Conservation (phyloP, 139 green algal genomes). For the Tetraselmis chui region DNA sequence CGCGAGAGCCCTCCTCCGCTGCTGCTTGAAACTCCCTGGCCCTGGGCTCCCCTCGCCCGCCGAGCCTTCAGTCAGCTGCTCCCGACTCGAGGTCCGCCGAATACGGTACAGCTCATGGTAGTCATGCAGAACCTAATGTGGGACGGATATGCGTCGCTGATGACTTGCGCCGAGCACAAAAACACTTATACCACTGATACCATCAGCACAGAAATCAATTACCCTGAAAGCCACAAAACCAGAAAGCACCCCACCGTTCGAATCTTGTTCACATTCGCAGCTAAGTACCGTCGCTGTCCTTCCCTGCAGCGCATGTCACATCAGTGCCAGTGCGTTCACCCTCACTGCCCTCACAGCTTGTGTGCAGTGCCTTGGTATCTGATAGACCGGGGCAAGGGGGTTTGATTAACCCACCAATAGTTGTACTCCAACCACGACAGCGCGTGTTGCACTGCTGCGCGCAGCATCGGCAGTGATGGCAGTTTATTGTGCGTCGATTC, state of each 20-base stretch:
- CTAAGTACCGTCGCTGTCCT: not conserved
- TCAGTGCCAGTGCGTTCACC: not conserved
- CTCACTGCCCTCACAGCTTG: not conserved
- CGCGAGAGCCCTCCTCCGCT: slow-evolving; percentile 26
- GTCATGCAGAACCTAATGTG: not conserved
- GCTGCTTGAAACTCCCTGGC: slow-evolving; percentile 10
- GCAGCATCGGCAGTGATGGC: slow-evolving; percentile 54
- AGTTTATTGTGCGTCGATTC: slow-evolving; percentile 79
- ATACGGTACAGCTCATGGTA: not conserved
- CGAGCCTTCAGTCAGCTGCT: not conserved
- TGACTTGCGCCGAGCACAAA: too few relatives aligned
- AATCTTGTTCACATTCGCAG: too few relatives aligned
- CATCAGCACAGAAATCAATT: too few relatives aligned
- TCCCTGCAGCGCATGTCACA: not conserved
- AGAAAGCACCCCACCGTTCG: too few relatives aligned
- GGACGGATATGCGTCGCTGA: too few relatives aligned
- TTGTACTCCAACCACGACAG: slow-evolving; percentile 55
- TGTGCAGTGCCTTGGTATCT: not conserved
- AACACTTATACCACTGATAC: too few relatives aligned
- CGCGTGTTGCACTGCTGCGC: slow-evolving; percentile 42
- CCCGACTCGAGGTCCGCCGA: not conserved
- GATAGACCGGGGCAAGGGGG: too few relatives aligned
- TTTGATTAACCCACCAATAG: slow-evolving; percentile 57
- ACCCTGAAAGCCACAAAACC: too few relatives aligned
- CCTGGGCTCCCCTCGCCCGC: not conserved